Evolutionary conservation across 1,284 basidiomycete species (phyloP).

Genomic region (Ceraceosorus bombacis): DNA sequence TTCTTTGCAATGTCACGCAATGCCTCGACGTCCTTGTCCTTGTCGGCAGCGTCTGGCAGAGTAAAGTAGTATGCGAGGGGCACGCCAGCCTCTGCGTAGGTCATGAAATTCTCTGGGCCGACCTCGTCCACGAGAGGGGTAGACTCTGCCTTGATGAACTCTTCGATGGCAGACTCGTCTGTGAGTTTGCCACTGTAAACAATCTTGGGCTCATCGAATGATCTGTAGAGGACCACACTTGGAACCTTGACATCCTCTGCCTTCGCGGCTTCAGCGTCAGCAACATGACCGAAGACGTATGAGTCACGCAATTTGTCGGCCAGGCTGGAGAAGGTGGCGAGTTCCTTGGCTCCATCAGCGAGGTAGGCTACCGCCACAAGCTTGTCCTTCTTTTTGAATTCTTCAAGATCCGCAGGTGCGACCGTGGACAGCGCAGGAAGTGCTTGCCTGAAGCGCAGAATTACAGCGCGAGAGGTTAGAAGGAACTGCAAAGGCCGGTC

Average conservation of each 20-base stretch:
- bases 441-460: slow-evolving; percentile 62
- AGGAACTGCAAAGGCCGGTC: background rate
- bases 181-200: slow-evolving; percentile 54
- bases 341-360: slow-evolving; percentile 58
- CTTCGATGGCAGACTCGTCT: slow-evolving; percentile 56
- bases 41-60: slow-evolving; percentile 67
- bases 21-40: slow-evolving; percentile 61
- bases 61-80: slow-evolving; percentile 93
- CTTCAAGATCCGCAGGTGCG: slow-evolving; percentile 65
- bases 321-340: slow-evolving; percentile 61
- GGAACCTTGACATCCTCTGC: slow-evolving; percentile 69
- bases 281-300: slow-evolving; percentile 74
- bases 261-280: slow-evolving; percentile 59
- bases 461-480: slow-evolving; percentile 3
- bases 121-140: slow-evolving; percentile 89
- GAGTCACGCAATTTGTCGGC: slow-evolving; percentile 84
- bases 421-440: slow-evolving; percentile 86
- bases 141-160: slow-evolving; percentile 69
- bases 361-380: slow-evolving; percentile 84
- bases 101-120: slow-evolving; percentile 82
- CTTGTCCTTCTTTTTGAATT: slow-evolving; percentile 83
- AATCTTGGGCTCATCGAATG: slow-evolving; percentile 77
- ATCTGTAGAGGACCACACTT: slow-evolving; percentile 82
- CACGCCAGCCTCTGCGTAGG: slow-evolving; percentile 72
- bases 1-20: slow-evolving; percentile 70